Base-by-base conservation (phyloP, 306 rosid species). In the Oxytropis ochrocephala region DNA sequence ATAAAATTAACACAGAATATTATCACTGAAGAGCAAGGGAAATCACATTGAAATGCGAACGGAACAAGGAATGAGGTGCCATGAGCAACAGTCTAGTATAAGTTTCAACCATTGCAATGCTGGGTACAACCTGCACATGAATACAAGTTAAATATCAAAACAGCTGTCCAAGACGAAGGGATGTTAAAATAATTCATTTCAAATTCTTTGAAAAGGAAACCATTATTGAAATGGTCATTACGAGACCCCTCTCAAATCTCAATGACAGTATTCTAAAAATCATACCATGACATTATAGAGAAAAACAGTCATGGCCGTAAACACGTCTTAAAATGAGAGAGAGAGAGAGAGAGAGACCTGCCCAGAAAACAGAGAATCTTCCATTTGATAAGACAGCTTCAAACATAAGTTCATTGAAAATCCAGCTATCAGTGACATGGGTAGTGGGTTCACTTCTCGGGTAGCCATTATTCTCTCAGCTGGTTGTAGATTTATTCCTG, bases 101-200 rank as follows among this genome's bases (percentile, higher is more conserved):
- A 8, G 99, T 88, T 80, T 94, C 99, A 52, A 88, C 97, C 97
- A 94, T 87, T 35, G 99, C 97, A 80, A 94, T 85, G 85, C 90
- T 94, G 63, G 99, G 97, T 17, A 88, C 80, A 80, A 77, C 91
- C 99, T 94, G 91, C 88, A 83, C 36, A 52, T 8, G 70, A 43
- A 65, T 57, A 64, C 7, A 17, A 64, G 52, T 43, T 21, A 64
- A 67, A 79, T 65, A 78, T 76, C 70, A 77, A 47, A 62, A 67
- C 14, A 63, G 39, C 14, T 56, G 71, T 67, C 70, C 53, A 44
- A 51, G 61, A 70, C 61, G 69, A 73, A 56, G 63, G 43, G 42
- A 47, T 50, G 47, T 11, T 58, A 60, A 43, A 54, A 59, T 60
- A 49, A 49, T 56, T 58, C 30, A 42, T 72, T 59, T 47, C 60